Base-by-base conservation (phyloP, 1,284 basidiomycete species). In the Leccinum subrobustum region DNA sequence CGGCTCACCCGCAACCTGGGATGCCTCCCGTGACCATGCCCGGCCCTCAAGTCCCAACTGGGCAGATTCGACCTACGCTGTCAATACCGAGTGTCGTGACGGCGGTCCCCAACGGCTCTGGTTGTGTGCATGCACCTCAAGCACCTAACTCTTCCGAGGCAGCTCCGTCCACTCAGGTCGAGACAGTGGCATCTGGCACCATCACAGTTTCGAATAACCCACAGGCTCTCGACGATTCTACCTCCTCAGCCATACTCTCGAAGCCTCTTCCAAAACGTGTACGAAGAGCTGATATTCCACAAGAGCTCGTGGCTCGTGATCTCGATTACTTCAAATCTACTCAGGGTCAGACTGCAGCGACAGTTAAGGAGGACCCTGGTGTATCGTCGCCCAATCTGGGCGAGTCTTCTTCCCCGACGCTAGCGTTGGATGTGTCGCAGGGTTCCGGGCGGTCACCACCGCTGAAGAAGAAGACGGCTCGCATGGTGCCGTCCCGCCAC, bases 261-360 rank as follows among this genome's bases (percentile, higher is more conserved):
- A 72, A 64, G 20, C 73, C 68, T 47, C 70, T 73, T 6, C 70
- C 73, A 12, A 75, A 66, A 52, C 73, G 70, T 33, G 33, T 51
- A 33, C 60, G 64, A 37, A 63, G 58, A 62, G 60, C 63, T 4
- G 69, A 71, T 27, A 61, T 73, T 35, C 33, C 69, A 4, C 65
- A 72, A n/a, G 66, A 64, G 8, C 60, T 75, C 9, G 52, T 65
- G 25, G 67, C 72, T 16, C 74, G 73, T 37, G 71, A 73, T 44
- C 61, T 75, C 25, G 64, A 74, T 52, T 73, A 70, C 67, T 75
- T 67, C 25, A 75, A 67, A 50, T 60, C 65, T 0, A 63, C 58
- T 7, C 69, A 64, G 20, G 35, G 18, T 9, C 9, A 16, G 4
- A 23, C 18, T 6, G 7, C 27, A 11, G 42, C 16, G n/a, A 58